phyloP scores from a whole-genome alignment of 192 early-diverging fungal genomes.

The Coemansia sp. region DNA sequence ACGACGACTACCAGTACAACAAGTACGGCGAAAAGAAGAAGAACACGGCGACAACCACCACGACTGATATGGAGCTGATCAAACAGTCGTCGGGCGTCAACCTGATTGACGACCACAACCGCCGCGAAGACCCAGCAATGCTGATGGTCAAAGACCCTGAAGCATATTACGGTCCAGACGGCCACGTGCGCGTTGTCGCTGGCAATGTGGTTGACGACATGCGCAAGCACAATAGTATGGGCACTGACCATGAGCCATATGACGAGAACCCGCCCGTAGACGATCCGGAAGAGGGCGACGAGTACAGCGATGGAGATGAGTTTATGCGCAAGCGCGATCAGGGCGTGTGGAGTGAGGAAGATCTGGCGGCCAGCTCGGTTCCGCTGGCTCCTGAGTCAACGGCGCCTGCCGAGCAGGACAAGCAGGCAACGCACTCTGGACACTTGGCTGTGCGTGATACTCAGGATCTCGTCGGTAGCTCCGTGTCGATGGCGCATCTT shows the following conservation, averaged over 20 bases:
- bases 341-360: conserved; percentile 20
- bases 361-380: conserved; percentile 25
- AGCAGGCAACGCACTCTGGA: neutral
- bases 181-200: conserved; percentile 43
- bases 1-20: conserved; percentile 50
- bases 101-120: conserved; percentile 52
- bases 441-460: conserved; percentile 16
- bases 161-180: conserved; percentile 48
- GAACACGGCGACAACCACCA: conserved; percentile 39
- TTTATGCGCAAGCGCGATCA: conserved; percentile 53
- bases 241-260: conserved; percentile 40
- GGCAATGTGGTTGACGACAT: conserved; percentile 51
- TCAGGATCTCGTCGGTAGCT: conserved; percentile 26
- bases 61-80: conserved; percentile 50
- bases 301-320: conserved; percentile 51
- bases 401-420: neutral
- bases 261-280: conserved; percentile 53
- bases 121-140: conserved; percentile 52
- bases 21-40: conserved; percentile 55
- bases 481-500: conserved; percentile 40
- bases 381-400: conserved; percentile 3
- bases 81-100: conserved; percentile 51
- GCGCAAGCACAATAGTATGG: conserved; percentile 46
- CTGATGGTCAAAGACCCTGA: conserved; percentile 51
- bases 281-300: conserved; percentile 49